These are phyloP conservation scores for Coniochaeta pulveracea DNA, from an alignment of 2,329 filamentous ascomycete species.

Conservation along the genomic window DNA sequence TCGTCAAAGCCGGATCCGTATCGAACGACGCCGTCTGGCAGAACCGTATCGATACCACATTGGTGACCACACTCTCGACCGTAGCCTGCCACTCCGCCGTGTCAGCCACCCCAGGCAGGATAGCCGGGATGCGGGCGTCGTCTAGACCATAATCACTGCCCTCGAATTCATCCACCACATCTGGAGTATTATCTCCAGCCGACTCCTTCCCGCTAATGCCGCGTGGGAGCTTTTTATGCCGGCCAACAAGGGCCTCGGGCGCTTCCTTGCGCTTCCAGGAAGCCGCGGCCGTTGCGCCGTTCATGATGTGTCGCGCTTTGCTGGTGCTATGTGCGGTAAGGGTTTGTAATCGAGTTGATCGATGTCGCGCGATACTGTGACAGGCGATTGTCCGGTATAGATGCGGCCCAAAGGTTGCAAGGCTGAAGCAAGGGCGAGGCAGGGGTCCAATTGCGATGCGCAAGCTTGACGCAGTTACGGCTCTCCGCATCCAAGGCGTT, in stretches of 20 bases:
- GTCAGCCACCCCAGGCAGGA: constrained; percentile 16
- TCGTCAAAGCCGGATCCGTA: constrained; percentile 87
- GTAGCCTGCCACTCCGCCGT: constrained; percentile 70
- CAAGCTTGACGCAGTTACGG: constrained; percentile 3
- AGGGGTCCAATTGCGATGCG: constrained; percentile 2
- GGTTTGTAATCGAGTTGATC: neutral
- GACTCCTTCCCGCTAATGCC: constrained; percentile 36
- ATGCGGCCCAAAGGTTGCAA: neutral
- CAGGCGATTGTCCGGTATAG: neutral
- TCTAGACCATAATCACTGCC: constrained; percentile 27
- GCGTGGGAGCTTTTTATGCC: constrained; percentile 29
- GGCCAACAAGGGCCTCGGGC: constrained; percentile 27
- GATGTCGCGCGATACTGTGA: neutral
- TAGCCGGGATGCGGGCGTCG: constrained; percentile 17
- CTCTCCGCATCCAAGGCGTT: constrained; percentile 3
- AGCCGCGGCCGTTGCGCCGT: constrained; percentile 11
- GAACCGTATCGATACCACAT: constrained; percentile 97
- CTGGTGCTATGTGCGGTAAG: neutral
- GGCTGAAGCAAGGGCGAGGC: neutral
- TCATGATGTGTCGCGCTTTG: constrained; percentile 15
- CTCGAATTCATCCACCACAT: constrained; percentile 29
- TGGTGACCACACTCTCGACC: constrained; percentile 86
- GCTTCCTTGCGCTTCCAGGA: constrained; percentile 41
- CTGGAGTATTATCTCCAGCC: constrained; percentile 37
- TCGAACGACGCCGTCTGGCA: constrained; percentile 97